phyloP scores from a whole-genome alignment of 805 yeast genomes.

The Candida michaelii region DNA sequence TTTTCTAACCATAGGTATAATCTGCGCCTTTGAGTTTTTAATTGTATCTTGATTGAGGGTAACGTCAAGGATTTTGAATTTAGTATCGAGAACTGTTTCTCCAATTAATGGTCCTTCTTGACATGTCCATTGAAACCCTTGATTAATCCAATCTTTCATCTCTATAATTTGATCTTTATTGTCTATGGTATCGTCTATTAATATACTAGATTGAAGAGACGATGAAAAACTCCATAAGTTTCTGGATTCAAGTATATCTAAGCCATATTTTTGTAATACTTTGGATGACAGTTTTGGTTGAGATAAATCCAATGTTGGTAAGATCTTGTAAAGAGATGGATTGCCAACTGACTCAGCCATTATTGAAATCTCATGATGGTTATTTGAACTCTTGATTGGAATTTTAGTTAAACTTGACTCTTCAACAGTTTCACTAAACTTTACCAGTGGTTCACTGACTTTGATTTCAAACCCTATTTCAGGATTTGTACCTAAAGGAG shows the following conservation, averaged over 20 bases:
- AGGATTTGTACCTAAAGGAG: constrained; percentile 22
- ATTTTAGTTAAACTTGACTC: constrained; percentile 68
- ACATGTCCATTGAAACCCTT: constrained; percentile 83
- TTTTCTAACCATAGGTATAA: constrained; percentile 77
- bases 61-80: constrained; percentile 68
- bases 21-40: constrained; percentile 59
- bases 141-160: constrained; percentile 55
- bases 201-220: constrained; percentile 46
- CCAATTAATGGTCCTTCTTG: constrained; percentile 92
- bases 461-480: constrained; percentile 59
- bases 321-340: constrained; percentile 48
- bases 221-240: constrained; percentile 77
- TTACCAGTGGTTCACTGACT: constrained; percentile 80
- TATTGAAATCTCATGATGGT: constrained; percentile 58
- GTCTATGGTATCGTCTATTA: constrained; percentile 69
- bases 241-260: constrained; percentile 85
- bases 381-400: constrained; percentile 57
- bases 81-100: constrained; percentile 70
- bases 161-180: constrained; percentile 48
- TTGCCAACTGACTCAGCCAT: constrained; percentile 73
- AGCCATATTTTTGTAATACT: constrained; percentile 55
- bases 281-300: constrained; percentile 50
- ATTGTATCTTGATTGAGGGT: constrained; percentile 47
- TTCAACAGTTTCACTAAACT: constrained; percentile 73
- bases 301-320: constrained; percentile 44